Evolutionary conservation across 768 basidiomycete genomes (phyloP), one percentile per base, ranked within the genome.

Genomic region (Auricularia heimuer): DNA sequence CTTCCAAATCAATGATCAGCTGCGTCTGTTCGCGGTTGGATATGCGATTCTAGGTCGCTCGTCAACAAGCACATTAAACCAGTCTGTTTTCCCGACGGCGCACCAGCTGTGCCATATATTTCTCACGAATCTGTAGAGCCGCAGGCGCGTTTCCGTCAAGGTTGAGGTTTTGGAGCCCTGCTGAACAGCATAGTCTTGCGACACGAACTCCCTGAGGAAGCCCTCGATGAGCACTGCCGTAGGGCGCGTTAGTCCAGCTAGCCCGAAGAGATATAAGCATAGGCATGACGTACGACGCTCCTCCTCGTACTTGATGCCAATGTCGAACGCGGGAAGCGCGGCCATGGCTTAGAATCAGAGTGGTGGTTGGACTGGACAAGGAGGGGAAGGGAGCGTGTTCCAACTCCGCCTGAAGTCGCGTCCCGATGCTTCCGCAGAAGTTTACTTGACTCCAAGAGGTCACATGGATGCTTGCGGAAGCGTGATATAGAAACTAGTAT

Each of bases 1-100:
- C 97, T 72, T 94, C 92, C 29, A 99, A 75, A 70, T 96, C 93
- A 66, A 99, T 85, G 47, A 87, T 79, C 10, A 99, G 78, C 84
- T 90, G 90, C 69, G 93, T 85, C 74, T 94, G 89, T 67, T 97
- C 92, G 42, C 97, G 84, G 76, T 99, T 96, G 62, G 96, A 92
- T 66, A 99, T 85, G 54, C 80, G 79, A 94, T 94, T 92, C 94
- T 95, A 71, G 35, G 69, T 33, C 51, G 42, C 51, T 16, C 56
- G 45, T 75, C 64, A 65, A 36, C 24, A 11, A 51, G 34, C 21
- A 12, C 11, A 63, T 6, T 60, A 62, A 33, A 36, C 71, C 70
- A 68, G 67, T 63, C 58, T 56, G 42, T 42, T 24, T 11, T 24
- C 21, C 21, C 3, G 3, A 77, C 86, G 72, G 29, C 29, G 29